These are phyloP conservation scores for Acer yangbiense DNA, from an alignment of 345 rosid genomes.

Conservation along the genomic window DNA sequence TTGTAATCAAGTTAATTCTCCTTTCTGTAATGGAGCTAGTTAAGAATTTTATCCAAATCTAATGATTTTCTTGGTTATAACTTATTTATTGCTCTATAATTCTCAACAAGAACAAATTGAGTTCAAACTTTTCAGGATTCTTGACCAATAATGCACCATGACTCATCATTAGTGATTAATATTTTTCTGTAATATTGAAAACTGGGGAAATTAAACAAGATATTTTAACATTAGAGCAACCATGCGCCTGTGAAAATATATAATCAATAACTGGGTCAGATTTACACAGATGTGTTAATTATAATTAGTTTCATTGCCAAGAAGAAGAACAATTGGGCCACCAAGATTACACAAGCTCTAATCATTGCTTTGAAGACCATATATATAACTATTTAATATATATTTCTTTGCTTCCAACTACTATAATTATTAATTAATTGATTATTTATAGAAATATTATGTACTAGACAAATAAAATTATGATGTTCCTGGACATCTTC, in stretches of 20 bases:
- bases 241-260: conserved; percentile 6
- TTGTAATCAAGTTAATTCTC: conserved; percentile 19
- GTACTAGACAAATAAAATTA: conserved; percentile 2
- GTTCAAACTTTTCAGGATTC: background rate
- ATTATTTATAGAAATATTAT: conserved; percentile 7
- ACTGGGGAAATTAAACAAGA: background rate
- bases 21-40: conserved; percentile 19
- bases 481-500: conserved; percentile 15
- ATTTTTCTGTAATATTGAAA: background rate
- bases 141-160: background rate
- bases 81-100: no score
- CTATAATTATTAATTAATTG: conserved; percentile 10
- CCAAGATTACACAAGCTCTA: conserved; percentile 2
- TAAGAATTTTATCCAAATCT: conserved; percentile 1
- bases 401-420: background rate
- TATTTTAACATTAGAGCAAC: background rate
- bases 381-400: background rate
- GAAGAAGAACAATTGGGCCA: conserved; percentile 2
- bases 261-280: conserved; percentile 9
- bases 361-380: conserved; percentile 15
- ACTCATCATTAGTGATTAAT: background rate
- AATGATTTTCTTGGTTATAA: background rate
- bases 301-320: background rate
- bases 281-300: background rate
- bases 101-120: background rate